Percentiles rank a stretch among this genome's conserved stretches.
These are phyloP conservation scores for Camellia lanceoleosa DNA, from an alignment of 148 eudicot species.

Conservation along the genomic window DNA sequence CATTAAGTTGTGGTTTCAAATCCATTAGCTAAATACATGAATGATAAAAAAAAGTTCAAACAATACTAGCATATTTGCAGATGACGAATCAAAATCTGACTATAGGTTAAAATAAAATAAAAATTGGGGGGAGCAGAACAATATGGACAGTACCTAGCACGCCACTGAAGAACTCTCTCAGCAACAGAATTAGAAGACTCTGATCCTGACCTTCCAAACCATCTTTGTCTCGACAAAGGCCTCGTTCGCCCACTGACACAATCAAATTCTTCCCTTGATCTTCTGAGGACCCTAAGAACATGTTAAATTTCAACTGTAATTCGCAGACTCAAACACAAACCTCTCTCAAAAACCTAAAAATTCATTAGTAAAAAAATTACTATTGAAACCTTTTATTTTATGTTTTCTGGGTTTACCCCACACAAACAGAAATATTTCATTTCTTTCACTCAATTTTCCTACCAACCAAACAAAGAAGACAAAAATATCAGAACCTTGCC, in stretches of 20 bases:
- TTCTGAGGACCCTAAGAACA: constrained; percentile 32
- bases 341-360: background rate
- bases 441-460: background rate
- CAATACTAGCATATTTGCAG: background rate
- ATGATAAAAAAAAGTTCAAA: background rate
- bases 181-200: constrained; percentile 32
- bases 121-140: background rate
- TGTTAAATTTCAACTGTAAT: background rate
- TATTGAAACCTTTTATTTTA: background rate
- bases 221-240: constrained; percentile 44
- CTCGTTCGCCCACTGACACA: constrained; percentile 29
- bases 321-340: background rate
- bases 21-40: background rate
- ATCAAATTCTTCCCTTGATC: constrained; percentile 35
- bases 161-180: constrained; percentile 55
- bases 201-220: constrained; percentile 32
- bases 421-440: background rate
- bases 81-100: background rate
- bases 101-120: no score
- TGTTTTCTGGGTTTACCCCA: background rate
- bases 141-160: constrained; percentile 37
- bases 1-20: background rate
- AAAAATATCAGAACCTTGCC: constrained; percentile 6
- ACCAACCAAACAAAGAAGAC: background rate
- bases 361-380: background rate